Evolutionary conservation across 164 flowering plant genomes (phyloP), one percentile per base, ranked within the genome.

Genomic region (Taxillus chinensis): DNA sequence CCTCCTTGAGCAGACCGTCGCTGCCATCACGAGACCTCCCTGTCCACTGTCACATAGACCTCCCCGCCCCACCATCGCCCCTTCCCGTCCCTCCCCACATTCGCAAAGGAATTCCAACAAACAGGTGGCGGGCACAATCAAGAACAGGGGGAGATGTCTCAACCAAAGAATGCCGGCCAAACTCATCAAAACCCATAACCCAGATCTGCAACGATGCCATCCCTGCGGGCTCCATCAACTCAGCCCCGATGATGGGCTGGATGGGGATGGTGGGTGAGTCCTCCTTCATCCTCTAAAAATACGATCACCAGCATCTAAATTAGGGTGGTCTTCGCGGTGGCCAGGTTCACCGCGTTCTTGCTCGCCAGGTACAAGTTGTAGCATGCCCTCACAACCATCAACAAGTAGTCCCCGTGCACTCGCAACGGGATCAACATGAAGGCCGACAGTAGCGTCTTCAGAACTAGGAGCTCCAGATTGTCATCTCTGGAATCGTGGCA

Each of bases 211-310:
- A n/a, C n/a, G n/a, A n/a, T n/a, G n/a, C 65, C 63, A 89, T 91
- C 76, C 89, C 99, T 8, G 72, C 69, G 0, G 99, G 97, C 39
- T 85, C 89, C 96, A 95, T 89, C 72, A 95, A 63, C 68, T 95
- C 99, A 0, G 99, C 97, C n/a, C 91, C 97, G 5, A 95, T 96
- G 70, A 95, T 91, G 1, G 99, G 99, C 78, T 95, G 99, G 60
- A 95, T 63, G 0, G 97, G 96, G n/a, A 87, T 97, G 0, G 93
- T 86, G 0, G 93, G 83, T 7, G 96, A 91, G 68, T 95, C 97
- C 0, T 97, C 99, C 81, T 95, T 97, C 99, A 95, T 95, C 60
- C 99, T 69, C 74, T 96, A n/a, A 64, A 67, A 95, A 95, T 63
- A 95, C 97, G 68, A 95, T 95, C 63, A 95, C 96, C 61, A 89